Evolutionary conservation across 306 rosid genomes (phyloP), one percentile per base, ranked within the genome.

Genomic region (Casuarina cunninghamiana): DNA sequence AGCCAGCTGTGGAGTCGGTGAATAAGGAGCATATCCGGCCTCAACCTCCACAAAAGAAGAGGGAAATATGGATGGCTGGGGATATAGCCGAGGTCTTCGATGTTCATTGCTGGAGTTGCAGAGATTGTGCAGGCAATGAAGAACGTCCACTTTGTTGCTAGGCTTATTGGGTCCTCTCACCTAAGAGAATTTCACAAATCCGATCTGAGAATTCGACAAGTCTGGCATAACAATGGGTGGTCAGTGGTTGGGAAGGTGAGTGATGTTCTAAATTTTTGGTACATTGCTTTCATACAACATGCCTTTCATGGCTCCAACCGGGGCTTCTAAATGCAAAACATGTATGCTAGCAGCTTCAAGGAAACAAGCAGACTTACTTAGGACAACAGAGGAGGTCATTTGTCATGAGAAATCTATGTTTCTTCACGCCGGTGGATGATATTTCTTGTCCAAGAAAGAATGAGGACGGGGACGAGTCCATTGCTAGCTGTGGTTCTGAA

Each of bases 401-500:
- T 32, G 7, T 42, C 11, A 3, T 57, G 15, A 44, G 37, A 19
- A 68, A 42, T 35, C 65, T 26, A 68, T 38, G 45, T 37, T 54
- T 38, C 4, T 44, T 39, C 38, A 54, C 62, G 63, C 70, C 35
- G 71, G 75, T 6, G 38, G 72, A 37, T 51, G 16, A 51, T 43
- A 38, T 37, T 68, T 51, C 53, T 26, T 76, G 61, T 53, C 74
- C 41, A n/a, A 42, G 5, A 35, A 66, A 46, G 6, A 60, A 62
- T 51, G 42, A 21, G 32, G 32, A 26, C 32, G 32, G 32, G 32
- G 32, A 26, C 32, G 32, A 26, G 26, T 61, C 84, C 9, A 48
- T 81, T 67, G 84, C 80, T 62, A 81, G 80, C 72, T 81, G 84
- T 75, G 71, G 80, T 75, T 51, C 75, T 67, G 75, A 81, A 11